Evolutionary conservation across 768 basidiomycete species (phyloP), one percentile per base, ranked within the genome.

Genomic region (Gloeostereum incarnatum): DNA sequence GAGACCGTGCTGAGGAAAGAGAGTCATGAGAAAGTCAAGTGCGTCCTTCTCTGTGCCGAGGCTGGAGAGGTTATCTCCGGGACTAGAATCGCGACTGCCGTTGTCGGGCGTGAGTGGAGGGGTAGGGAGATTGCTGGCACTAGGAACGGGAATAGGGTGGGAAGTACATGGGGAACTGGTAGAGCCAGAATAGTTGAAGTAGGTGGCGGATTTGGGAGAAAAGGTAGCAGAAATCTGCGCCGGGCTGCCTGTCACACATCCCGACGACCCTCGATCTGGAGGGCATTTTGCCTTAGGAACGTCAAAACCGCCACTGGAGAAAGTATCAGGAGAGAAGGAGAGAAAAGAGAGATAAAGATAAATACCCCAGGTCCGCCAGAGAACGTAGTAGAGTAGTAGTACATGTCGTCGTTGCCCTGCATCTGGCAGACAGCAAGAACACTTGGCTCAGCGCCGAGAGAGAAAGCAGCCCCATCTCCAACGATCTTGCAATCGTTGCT

Each of bases 401-500:
- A 88, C 68, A 86, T 77, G 56, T 86, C 72, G 54, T 79, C 70
- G 36, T 65, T 75, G 71, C 85, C 88, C 56, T 88, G 75, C 49
- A 86, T 66, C 45, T 83, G 82, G 75, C 83, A 87, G 50, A 89
- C 80, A 45, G 88, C 88, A 62, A 89, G 75, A 55, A 89, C 81
- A 62, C 69, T 84, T 49, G 83, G 75, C 64, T 75, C 71, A 62
- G 63, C 70, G 79, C 81, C 79, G 76, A 75, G 73, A 65, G 71
- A 71, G n/a, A n/a, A n/a, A 61, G 68, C 70, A 77, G 88, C 88
- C 88, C 88, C 88, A 89, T 91, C 88, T 66, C 87, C 88, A 91
- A 90, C 88, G 87, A 81, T 73, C 68, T 78, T 81, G 85, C 85
- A 77, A 65, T 85, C 88, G 87, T 90, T 90, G 88, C 88, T 91